A percentile compares a stretch with the other conserved stretches of the same genome.
Conservation (phyloP, 441 rosid species). For the Cnidoscolus chayamansa region DNA sequence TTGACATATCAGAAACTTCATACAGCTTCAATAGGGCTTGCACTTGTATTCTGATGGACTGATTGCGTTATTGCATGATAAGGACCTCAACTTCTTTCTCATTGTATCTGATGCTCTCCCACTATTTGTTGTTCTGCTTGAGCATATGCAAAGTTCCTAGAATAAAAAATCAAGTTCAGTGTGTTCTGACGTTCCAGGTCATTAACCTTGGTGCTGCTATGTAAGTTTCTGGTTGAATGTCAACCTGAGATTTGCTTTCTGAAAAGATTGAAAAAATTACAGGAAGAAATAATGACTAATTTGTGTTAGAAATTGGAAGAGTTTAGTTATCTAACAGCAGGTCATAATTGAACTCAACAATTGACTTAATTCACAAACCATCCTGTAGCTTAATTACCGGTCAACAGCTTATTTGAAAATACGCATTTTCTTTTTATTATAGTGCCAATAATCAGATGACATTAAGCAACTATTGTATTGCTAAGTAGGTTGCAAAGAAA, state of each 20-base stretch:
- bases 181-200: not conserved
- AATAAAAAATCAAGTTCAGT: not conserved
- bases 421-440: not conserved
- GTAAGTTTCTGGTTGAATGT: not conserved
- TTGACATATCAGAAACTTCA: constrained; percentile 3
- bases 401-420: not conserved
- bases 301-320: not conserved
- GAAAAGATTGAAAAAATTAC: not conserved
- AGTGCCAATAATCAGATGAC: not conserved
- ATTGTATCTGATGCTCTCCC: not conserved
- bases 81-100: not conserved
- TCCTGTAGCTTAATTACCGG: not conserved
- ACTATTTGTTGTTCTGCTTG: not conserved
- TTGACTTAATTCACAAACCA: constrained; percentile 1
- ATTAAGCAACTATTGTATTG: not conserved
- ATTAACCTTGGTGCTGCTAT: not conserved
- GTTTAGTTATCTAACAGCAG: not conserved
- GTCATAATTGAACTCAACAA: not conserved
- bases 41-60: not conserved
- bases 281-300: not conserved
- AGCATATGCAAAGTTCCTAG: constrained; percentile 10
- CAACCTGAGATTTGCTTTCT: not conserved
- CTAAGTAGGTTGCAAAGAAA: not conserved
- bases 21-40: not conserved
- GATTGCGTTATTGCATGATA: constrained; percentile 2